phyloP scores from a whole-genome alignment of 1,139 yeast genomes.

The Suhomyces ambrosiae region DNA sequence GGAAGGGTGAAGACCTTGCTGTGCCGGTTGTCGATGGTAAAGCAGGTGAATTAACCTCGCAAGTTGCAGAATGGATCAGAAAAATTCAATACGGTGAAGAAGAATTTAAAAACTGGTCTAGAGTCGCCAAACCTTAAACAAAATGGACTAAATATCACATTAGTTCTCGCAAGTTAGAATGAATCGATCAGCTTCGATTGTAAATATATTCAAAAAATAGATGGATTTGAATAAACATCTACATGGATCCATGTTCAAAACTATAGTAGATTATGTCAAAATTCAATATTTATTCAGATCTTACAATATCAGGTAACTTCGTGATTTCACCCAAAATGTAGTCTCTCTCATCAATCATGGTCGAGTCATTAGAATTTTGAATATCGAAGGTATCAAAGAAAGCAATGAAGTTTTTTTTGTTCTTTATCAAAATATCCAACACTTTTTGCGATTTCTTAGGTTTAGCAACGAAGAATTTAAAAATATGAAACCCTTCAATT shows the following conservation, averaged over 20 bases:
- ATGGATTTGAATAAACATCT: too few species aligned
- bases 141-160: slow-evolving; percentile 1
- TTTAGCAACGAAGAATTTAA: slow-evolving; percentile 91
- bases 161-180: too few species aligned
- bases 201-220: too few species aligned
- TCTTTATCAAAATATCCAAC: slow-evolving; percentile 77
- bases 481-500: slow-evolving; percentile 87
- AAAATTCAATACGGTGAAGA: slow-evolving; percentile 87
- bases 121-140: slow-evolving; percentile 38
- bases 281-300: slow-evolving; percentile 6
- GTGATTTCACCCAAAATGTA: slow-evolving; percentile 77
- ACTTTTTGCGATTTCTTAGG: slow-evolving; percentile 85
- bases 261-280: too few species aligned
- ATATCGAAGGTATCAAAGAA: slow-evolving; percentile 70
- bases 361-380: slow-evolving; percentile 65
- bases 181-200: too few species aligned
- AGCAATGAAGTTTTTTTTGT: slow-evolving; percentile 71
- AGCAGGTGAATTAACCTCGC: slow-evolving; percentile 79
- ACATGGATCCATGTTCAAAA: too few species aligned
- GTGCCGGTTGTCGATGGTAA: slow-evolving; percentile 82
- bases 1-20: slow-evolving; percentile 65
- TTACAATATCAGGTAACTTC: slow-evolving; percentile 50
- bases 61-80: slow-evolving; percentile 80
- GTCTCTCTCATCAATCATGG: slow-evolving; percentile 76
- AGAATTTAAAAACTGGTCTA: slow-evolving; percentile 63